phyloP scores from a whole-genome alignment of 1,139 yeast genomes.

The Zygosaccharomyces pseudobailii region DNA sequence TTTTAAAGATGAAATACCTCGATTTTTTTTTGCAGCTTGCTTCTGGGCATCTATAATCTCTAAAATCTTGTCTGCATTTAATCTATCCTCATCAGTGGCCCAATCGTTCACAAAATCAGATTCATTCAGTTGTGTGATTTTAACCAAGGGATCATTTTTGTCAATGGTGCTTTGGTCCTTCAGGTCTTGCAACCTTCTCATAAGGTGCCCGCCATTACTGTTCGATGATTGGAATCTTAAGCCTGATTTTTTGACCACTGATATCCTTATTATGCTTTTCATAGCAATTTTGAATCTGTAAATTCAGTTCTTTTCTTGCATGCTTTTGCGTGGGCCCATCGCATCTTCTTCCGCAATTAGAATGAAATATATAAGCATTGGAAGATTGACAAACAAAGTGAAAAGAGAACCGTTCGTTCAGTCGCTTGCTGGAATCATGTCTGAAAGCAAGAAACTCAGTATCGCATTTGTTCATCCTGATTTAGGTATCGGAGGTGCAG shows the following conservation, averaged over 20 bases:
- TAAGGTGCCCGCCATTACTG: conserved; percentile 11
- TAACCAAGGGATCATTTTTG: conserved; percentile 15
- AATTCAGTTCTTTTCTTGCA: background rate
- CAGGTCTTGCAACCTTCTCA: conserved; percentile 14
- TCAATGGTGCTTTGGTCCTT: conserved; percentile 15
- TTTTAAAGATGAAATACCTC: background rate
- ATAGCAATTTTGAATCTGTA: background rate
- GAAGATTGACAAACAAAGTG: background rate
- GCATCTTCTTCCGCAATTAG: background rate
- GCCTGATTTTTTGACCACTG: background rate
- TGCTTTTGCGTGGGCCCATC: background rate
- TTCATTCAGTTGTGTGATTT: conserved; percentile 3
- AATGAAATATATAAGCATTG: background rate
- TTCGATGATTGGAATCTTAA: conserved; percentile 7
- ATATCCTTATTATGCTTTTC: background rate
- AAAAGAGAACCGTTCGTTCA: no score
- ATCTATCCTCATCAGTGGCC: conserved; percentile 21
- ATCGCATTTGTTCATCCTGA: conserved; percentile 95
- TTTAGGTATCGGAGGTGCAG: conserved; percentile 96
- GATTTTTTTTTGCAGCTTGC: conserved; percentile 16
- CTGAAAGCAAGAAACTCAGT: conserved; percentile 33
- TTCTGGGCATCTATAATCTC: conserved; percentile 46
- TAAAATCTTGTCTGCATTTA: conserved; percentile 42
- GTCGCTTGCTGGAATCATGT: background rate
- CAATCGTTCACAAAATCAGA: conserved; percentile 18